phyloP scores from a whole-genome alignment of 768 basidiomycete genomes.

The Tephrocybe sp. region DNA sequence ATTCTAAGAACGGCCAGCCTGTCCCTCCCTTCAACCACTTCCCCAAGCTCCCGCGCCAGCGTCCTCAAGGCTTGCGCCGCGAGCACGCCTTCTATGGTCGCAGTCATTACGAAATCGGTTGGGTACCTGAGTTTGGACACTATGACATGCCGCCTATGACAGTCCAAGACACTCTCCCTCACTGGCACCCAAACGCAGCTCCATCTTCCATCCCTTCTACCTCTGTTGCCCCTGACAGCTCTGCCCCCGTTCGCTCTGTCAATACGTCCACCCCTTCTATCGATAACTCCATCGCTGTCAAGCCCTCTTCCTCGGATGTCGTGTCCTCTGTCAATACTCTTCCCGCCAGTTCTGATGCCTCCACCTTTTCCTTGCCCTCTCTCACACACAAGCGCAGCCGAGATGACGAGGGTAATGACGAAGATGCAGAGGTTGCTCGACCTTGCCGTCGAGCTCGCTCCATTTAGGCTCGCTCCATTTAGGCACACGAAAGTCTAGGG shows the following conservation, averaged over 20 bases:
- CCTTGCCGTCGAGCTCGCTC: neutral
- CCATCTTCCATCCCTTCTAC: neutral
- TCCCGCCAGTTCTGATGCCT: too few species aligned
- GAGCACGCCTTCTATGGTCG: slow-evolving; percentile 12
- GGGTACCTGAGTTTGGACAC: slow-evolving; percentile 15
- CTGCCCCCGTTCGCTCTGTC: neutral
- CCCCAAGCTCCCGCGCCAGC: slow-evolving; percentile 2
- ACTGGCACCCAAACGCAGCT: neutral
- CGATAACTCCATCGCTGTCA: too few species aligned
- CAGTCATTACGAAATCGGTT: slow-evolving; percentile 15
- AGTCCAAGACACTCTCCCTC: slow-evolving; percentile 4
- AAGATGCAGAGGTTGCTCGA: neutral
- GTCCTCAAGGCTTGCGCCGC: slow-evolving; percentile 11
- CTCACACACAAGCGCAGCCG: neutral
- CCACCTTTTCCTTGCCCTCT: neutral
- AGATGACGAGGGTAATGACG: neutral
- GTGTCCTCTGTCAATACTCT: too few species aligned
- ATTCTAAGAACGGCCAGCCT: neutral
- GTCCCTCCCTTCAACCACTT: slow-evolving; percentile 13
- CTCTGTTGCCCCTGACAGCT: neutral
- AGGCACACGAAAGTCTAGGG: too few species aligned
- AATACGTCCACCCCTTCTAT: neutral
- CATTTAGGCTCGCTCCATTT: neutral
- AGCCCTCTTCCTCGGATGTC: too few species aligned
- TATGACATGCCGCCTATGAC: slow-evolving; percentile 8